phyloP scores from a whole-genome alignment of 2,329 filamentous ascomycete species.

The Macrophomina phaseolina region DNA sequence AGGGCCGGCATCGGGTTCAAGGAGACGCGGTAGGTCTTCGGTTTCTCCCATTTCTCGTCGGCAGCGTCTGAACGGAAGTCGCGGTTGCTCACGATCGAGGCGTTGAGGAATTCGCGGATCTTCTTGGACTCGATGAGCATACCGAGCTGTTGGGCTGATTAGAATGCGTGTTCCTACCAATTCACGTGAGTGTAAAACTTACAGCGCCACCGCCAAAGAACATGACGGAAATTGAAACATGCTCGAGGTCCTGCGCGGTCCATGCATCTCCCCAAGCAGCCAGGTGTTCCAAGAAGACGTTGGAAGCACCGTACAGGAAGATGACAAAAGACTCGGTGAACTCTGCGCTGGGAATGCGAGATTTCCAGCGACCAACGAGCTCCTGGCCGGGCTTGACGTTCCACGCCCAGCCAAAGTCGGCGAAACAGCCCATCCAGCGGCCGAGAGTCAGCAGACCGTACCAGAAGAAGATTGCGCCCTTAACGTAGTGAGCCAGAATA shows the following conservation, averaged over 20 bases:
- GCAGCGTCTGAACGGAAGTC: slow-evolving; percentile 43
- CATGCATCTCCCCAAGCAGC: slow-evolving; percentile 73
- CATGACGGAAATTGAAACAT: slow-evolving; percentile 88
- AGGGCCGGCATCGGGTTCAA: slow-evolving; percentile 89
- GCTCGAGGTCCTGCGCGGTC: slow-evolving; percentile 83
- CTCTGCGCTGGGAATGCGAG: slow-evolving; percentile 74
- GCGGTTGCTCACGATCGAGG: slow-evolving; percentile 50
- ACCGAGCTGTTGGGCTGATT: slow-evolving; percentile 58
- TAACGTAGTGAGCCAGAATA: slow-evolving; percentile 90
- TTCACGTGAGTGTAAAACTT: slow-evolving; percentile 44
- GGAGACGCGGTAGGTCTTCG: slow-evolving; percentile 73
- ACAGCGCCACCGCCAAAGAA: slow-evolving; percentile 92
- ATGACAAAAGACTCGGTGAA: slow-evolving; percentile 90
- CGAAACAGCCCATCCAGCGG: slow-evolving; percentile 88
- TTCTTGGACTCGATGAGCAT: slow-evolving; percentile 79
- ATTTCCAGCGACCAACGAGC: slow-evolving; percentile 66
- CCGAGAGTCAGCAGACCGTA: slow-evolving; percentile 86
- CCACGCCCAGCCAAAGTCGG: slow-evolving; percentile 94
- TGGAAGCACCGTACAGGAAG: slow-evolving; percentile 85
- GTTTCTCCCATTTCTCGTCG: slow-evolving; percentile 60
- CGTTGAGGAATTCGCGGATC: slow-evolving; percentile 70
- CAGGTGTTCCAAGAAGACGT: slow-evolving; percentile 92
- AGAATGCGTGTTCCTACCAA: neutral
- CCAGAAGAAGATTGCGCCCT: slow-evolving; percentile 94
- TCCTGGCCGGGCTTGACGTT: slow-evolving; percentile 73